phyloP scores from a whole-genome alignment of 2,329 filamentous ascomycete species.

The Fusarium clavum region DNA sequence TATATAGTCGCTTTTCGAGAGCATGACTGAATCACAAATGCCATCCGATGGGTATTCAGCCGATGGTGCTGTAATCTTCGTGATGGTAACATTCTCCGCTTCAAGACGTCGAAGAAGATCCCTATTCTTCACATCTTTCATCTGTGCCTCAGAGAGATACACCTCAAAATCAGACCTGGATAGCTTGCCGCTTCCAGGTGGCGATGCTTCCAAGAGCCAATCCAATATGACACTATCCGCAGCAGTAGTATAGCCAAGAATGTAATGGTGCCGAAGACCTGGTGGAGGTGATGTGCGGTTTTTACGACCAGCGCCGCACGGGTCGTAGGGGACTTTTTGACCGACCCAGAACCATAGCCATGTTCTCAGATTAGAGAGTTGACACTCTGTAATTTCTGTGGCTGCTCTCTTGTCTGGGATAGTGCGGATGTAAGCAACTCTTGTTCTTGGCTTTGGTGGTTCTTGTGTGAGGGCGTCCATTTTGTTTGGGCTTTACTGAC shows the following conservation, averaged over 20 bases:
- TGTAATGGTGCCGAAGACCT: background rate
- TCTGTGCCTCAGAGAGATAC: background rate
- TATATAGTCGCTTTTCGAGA: conserved; percentile 2
- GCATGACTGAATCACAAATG: conserved; percentile 2
- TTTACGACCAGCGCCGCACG: background rate
- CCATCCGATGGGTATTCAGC: background rate
- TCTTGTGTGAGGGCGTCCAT: accelerated
- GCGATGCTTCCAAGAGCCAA: background rate
- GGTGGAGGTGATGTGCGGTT: background rate
- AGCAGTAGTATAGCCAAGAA: background rate
- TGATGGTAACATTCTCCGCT: background rate
- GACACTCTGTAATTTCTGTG: background rate
- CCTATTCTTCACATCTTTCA: background rate
- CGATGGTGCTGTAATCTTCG: accelerated
- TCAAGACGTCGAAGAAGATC: background rate
- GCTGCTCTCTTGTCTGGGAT: background rate
- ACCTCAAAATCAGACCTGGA: background rate
- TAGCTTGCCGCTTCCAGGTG: background rate
- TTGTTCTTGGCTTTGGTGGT: background rate
- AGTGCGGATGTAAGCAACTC: conserved; percentile 2
- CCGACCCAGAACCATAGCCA: conserved; percentile 3
- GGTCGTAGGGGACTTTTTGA: background rate
- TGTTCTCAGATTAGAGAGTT: background rate
- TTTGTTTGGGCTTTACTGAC: background rate
- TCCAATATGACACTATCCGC: background rate